Evolutionary conservation across 2,329 filamentous ascomycete genomes (phyloP), one percentile per base, ranked within the genome.

Genomic region (Ophiostoma australiae): DNA sequence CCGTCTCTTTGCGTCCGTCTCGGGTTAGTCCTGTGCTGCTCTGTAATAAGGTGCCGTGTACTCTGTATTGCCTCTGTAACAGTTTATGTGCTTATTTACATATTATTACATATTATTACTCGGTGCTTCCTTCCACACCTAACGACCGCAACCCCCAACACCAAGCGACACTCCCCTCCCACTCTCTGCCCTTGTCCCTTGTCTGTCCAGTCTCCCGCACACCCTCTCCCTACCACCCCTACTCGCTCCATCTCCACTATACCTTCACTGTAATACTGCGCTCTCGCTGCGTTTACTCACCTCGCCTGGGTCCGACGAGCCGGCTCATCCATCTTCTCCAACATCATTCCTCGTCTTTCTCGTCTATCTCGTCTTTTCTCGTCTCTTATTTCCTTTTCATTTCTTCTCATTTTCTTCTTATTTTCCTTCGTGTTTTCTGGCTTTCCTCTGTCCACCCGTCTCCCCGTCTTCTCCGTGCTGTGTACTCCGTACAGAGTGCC

Each of bases 281-380:
- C 17, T 23, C 35, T 37, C 11, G 39, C 63, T 65, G 17, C 58
- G 6, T 65, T 27, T 4, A 35, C 20, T 37, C 76, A 31, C 44
- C 71, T 68, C 70, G 70, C 69, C 70, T 69, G 70, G 68, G 70
- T 76, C 76, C 76, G 75, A 77, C 76, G 76, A 76, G 76, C 77
- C 76, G 77, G 76, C 72, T 70, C 75, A 75, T 76, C 76, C 76
- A 77, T 74, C 76, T 73, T 72, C 72, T 73, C 71, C 66, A 73
- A 71, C 67, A 41, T 44, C 65, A 31, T n/a, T 20, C 13, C 31
- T 37, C 35, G 27, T 37, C 39, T 67, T 67, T 70, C 41, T 67
- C 69, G 8, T 27, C n/a, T n/a, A n/a, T 31, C 27, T 31, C 27
- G 27, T 27, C 55, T 23, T 37, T 27, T 70, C 13, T 41, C n/a